Evolutionary conservation across 208 protist genomes (phyloP), one percentile per base, ranked within the genome.

Genomic region (Leishmania mexicana): DNA sequence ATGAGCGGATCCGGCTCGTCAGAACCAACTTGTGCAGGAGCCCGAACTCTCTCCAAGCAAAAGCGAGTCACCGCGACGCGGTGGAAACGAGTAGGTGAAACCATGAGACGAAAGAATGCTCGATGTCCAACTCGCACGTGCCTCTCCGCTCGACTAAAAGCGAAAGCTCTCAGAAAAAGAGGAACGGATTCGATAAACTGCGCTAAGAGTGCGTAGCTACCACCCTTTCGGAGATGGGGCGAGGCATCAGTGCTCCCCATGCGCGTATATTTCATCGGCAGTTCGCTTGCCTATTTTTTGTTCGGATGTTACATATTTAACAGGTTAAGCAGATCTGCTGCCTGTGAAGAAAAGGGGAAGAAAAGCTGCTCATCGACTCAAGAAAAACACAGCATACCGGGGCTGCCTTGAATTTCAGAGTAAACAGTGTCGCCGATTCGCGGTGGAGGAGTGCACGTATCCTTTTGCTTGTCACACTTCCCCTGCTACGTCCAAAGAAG

Each of bases 291-390:
- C 19, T 49, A 24, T 62, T 49, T 65, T 78, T 62, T 49, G 3
- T 51, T n/a, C n/a, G 17, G 21, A 6, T n/a, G 5, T 49, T 62
- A 62, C 28, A n/a, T 51, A 45, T 54, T 76, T 76, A 76, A 15
- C 45, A 49, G 19, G 57, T 40, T 65, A 67, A 64, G 49, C 51
- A 68, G 57, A 78, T 19, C n/a, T 51, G 75, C 75, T 47, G 75
- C 53, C 28, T 68, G 75, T 65, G 75, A 51, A 78, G 7, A 78
- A 65, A 62, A 67, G 68, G 70, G 42, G 21, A 21, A 53, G 8
- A 49, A 49, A 62, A 60, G 40, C 28, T 45, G 19, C 47, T 53
- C 49, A 35, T 13, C 35, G 1, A n/a, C 1, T 31, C 35, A 40
- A 51, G 2, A 74, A 74, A 74, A 51, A 51, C 15, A 15, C 10